Evolutionary conservation across 306 rosid genomes (phyloP).

Genomic region (Quillaja saponaria): DNA sequence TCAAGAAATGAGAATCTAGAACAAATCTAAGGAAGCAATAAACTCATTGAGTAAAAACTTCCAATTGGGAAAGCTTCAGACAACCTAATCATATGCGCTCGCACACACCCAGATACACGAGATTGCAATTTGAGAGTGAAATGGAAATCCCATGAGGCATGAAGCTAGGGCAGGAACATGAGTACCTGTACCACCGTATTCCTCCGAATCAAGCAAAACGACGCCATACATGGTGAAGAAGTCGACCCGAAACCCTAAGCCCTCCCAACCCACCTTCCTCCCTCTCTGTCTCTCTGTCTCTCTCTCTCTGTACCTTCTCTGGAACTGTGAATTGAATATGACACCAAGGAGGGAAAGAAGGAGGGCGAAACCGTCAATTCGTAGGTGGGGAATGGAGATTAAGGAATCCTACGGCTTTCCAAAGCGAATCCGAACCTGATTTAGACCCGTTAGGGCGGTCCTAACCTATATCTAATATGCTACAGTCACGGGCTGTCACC

Average conservation of each 20-base stretch:
- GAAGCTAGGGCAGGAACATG: constrained; percentile 22
- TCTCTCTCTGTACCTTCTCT: neutral
- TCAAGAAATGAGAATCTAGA: neutral
- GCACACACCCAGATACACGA: neutral
- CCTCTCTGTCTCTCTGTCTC: constrained; percentile 12
- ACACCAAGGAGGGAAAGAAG: constrained; percentile 33
- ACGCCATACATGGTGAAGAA: constrained; percentile 49
- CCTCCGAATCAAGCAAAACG: constrained; percentile 33
- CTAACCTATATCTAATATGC: neutral
- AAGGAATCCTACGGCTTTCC: constrained; percentile 49
- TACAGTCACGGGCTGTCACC: neutral
- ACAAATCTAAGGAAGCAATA: neutral
- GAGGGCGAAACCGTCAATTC: constrained; percentile 27
- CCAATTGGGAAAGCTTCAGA: neutral
- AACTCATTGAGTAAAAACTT: neutral
- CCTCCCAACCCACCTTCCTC: neutral
- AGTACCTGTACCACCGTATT: constrained; percentile 37
- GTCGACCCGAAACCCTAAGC: constrained; percentile 19
- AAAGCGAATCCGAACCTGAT: constrained; percentile 53
- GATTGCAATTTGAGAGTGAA: neutral
- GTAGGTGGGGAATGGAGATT: too few relatives aligned
- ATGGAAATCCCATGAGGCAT: constrained; percentile 5
- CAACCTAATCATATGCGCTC: neutral
- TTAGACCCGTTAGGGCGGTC: constrained; percentile 1
- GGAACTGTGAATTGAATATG: neutral